These are phyloP conservation scores for Exophiala sp. DNA, from an alignment of 2,329 filamentous ascomycete species.

Conservation along the genomic window DNA sequence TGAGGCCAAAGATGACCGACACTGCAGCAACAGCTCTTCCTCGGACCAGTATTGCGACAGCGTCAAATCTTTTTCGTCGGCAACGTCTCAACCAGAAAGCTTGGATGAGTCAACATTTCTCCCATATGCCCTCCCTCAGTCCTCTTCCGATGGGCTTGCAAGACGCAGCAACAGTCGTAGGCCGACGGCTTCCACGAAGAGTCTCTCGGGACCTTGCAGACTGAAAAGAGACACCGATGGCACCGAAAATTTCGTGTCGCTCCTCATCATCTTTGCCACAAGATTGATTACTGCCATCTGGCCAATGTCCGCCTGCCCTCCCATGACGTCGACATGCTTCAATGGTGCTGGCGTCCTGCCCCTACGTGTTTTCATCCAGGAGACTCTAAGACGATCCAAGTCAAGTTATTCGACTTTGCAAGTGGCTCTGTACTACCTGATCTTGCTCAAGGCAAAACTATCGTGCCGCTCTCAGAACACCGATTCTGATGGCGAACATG, in stretches of 20 bases:
- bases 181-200: slow-evolving; percentile 7
- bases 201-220: slow-evolving; percentile 12
- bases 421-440: slow-evolving; percentile 92
- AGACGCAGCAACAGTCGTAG: slow-evolving; percentile 6
- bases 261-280: slow-evolving; percentile 73
- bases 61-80: slow-evolving; percentile 3
- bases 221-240: slow-evolving; percentile 27
- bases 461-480: slow-evolving; percentile 68
- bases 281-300: slow-evolving; percentile 97
- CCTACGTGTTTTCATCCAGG: slow-evolving; percentile 92
- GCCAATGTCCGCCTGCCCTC: slow-evolving; percentile 80
- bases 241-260: slow-evolving; percentile 27
- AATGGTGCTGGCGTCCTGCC: slow-evolving; percentile 77
- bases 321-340: slow-evolving; percentile 62
- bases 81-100: background rate
- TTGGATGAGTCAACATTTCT: background rate
- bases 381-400: slow-evolving; percentile 88
- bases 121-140: background rate
- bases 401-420: slow-evolving; percentile 97
- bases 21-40: background rate
- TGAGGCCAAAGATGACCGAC: too few relatives aligned
- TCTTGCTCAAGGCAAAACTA: slow-evolving; percentile 88
- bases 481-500: slow-evolving; percentile 43
- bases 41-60: background rate
- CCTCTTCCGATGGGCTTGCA: background rate